Base-by-base conservation (phyloP, 306 rosid species). In the cucumber (Cucumis sativus) region DNA sequence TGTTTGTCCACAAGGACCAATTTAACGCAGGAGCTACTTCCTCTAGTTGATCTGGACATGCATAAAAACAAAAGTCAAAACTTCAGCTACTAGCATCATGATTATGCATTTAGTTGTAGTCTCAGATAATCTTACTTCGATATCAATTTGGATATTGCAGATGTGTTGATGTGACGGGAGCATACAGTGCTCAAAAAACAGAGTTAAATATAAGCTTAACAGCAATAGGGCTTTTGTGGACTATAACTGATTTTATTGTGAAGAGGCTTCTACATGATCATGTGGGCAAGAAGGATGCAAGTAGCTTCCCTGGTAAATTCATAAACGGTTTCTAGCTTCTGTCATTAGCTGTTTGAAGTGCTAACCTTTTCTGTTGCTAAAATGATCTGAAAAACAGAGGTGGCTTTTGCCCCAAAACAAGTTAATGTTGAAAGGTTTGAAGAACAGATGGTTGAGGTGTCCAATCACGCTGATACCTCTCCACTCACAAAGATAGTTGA, bases 181-280 rank as follows among this genome's bases (percentile, higher is more conserved):
- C 98, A 78, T 94, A 94, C 86, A 90, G 97, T 88, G 89, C 96
- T 84, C 98, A 92, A 74, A 92, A 89, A 87, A 92, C 98, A 4
- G 98, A 94, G 86, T 86, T 94, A 85, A 94, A 92, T 85, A 94
- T 94, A 89, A 92, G 98, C 85, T 76, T 94, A 88, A 92, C 97
- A 51, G 95, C 97, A 41, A 86, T 94, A 77, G 97, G 97, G 80
- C 97, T 94, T 62, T 76, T 92, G 80, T 94, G 98, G 98, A 89
- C 98, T 74, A 90, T 89, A 86, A 92, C 98, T 76, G 97, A 92
- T 86, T 94, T 92, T 84, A 90, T 94, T 83, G 97, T 92, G 59
- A 94, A 94, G 84, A 91, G 95, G 76, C 86, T 94, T 78, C 81
- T 58, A 59, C 84, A 59, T 82, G 88, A 83, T 74, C 80, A 78